These are phyloP conservation scores for Termitomyces heimii DNA, from an alignment of 768 basidiomycete species.

Conservation along the genomic window DNA sequence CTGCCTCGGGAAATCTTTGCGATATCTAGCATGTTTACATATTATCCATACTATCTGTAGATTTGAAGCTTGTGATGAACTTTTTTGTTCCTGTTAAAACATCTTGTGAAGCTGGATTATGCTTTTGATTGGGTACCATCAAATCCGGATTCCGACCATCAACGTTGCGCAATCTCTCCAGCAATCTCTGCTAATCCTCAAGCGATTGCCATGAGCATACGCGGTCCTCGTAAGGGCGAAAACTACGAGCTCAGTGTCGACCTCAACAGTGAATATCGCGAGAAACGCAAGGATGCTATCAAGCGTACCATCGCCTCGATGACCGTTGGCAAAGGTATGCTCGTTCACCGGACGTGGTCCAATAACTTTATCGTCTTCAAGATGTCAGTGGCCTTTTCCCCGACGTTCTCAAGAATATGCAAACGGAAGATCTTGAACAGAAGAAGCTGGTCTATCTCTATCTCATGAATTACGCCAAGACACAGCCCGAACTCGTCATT, in stretches of 20 bases:
- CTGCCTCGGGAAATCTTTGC: conserved; percentile 18
- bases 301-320: conserved; percentile 97
- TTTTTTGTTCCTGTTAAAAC: not conserved
- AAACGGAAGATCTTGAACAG: conserved; percentile 98
- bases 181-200: not conserved
- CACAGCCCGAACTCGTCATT: conserved; percentile 98
- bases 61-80: not conserved
- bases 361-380: conserved; percentile 19
- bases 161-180: not conserved
- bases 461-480: conserved; percentile 99
- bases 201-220: conserved; percentile 39
- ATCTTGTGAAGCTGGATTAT: not conserved
- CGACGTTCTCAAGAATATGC: conserved; percentile 99
- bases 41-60: too few relatives aligned
- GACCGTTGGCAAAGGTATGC: conserved; percentile 95
- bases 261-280: conserved; percentile 94
- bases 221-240: conserved; percentile 75
- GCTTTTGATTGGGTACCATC: not conserved
- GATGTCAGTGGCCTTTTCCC: conserved; percentile 95
- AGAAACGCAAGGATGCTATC: conserved; percentile 97
- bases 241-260: conserved; percentile 97
- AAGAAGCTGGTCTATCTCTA: conserved; percentile 99
- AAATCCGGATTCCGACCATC: conserved; percentile 11
- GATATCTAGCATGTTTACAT: conserved; percentile 8
- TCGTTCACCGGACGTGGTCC: not conserved